phyloP scores from a whole-genome alignment of 805 yeast species.

The Spathaspora hagerdaliae region DNA sequence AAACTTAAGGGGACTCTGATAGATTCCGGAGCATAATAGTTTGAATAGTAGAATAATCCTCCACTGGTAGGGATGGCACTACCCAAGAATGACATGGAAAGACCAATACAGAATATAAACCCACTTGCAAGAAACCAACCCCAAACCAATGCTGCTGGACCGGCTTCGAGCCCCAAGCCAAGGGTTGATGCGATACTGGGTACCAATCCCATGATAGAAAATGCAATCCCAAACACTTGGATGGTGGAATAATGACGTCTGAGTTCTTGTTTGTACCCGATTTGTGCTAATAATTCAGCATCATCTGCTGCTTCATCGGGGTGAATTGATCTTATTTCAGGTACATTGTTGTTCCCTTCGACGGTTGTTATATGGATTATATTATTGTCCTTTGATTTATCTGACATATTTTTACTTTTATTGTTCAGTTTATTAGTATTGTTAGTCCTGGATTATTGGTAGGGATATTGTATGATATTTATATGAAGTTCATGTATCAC shows the following conservation, averaged over 20 bases:
- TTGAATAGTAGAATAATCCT: slow-evolving; percentile 51
- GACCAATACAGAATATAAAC: slow-evolving; percentile 56
- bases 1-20: slow-evolving; percentile 53
- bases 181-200: slow-evolving; percentile 61
- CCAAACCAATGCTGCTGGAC: slow-evolving; percentile 67
- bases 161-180: slow-evolving; percentile 52
- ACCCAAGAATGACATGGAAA: slow-evolving; percentile 62
- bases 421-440: no score
- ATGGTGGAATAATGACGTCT: slow-evolving; percentile 56
- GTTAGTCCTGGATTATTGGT: no score
- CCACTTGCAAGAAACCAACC: slow-evolving; percentile 63
- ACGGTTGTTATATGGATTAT: no score
- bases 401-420: no score
- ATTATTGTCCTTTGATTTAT: no score
- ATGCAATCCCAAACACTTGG: slow-evolving; percentile 69
- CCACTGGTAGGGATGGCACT: slow-evolving; percentile 74
- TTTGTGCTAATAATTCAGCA: slow-evolving; percentile 38
- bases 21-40: slow-evolving; percentile 57
- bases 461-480: no score
- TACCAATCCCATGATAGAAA: slow-evolving; percentile 66
- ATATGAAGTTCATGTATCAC: no score
- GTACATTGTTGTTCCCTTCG: no score
- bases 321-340: slow-evolving; percentile 15
- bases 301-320: slow-evolving; percentile 14
- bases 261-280: slow-evolving; percentile 71